A percentile compares a stretch with the other conserved stretches of the same genome.
Conservation (phyloP, 148 eudicot species). For the Vaccinium darrowii region DNA sequence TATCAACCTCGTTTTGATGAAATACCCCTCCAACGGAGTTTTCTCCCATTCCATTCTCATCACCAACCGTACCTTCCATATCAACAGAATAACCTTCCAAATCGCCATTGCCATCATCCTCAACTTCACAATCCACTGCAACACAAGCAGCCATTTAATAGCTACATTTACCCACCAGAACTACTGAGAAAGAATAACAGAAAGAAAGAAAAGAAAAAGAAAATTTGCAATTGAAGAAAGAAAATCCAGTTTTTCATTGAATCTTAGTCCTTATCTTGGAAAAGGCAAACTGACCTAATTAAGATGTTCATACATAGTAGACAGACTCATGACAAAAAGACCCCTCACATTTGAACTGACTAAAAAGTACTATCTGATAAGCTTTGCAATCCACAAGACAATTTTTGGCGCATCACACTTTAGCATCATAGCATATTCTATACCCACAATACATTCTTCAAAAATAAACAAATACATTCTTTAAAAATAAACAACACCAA, state of each 20-base stretch:
- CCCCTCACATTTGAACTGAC: background rate
- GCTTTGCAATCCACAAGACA: background rate
- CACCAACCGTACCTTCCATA: slow-evolving; percentile 48
- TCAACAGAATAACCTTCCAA: slow-evolving; percentile 58
- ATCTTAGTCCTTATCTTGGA: background rate
- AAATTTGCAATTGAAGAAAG: background rate
- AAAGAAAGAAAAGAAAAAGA: background rate
- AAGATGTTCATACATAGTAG: background rate
- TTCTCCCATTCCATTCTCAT: slow-evolving; percentile 66
- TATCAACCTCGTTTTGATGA: slow-evolving; percentile 48
- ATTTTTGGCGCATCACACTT: background rate
- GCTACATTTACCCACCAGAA: background rate
- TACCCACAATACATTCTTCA: background rate
- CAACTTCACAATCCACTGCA: slow-evolving; percentile 74
- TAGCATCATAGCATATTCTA: background rate
- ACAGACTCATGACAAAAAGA: background rate
- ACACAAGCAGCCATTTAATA: slow-evolving; percentile 16
- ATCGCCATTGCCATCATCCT: slow-evolving; percentile 70
- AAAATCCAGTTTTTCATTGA: background rate
- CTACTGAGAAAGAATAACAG: background rate
- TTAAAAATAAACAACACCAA: background rate
- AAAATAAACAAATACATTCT: background rate
- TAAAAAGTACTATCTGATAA: background rate
- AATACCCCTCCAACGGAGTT: slow-evolving; percentile 61
- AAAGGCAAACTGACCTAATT: background rate